Conservation (phyloP, 495 filamentous ascomycete species). For the Monascus purpureus region DNA sequence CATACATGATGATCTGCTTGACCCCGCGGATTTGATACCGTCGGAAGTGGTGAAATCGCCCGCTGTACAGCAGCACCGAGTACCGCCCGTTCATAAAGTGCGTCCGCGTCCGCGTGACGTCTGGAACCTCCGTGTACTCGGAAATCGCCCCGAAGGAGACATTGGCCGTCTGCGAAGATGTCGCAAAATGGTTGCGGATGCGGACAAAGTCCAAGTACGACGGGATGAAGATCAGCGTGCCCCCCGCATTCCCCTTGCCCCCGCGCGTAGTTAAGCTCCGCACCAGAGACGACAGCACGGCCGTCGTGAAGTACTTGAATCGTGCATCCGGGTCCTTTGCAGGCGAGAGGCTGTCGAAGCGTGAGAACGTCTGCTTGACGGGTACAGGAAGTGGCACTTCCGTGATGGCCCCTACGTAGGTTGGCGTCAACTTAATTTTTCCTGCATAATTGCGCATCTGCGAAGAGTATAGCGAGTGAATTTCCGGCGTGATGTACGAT, state of each 20-base stretch:
- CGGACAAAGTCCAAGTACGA: constrained; percentile 90
- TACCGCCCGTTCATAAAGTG: constrained; percentile 78
- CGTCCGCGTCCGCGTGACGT: constrained; percentile 68
- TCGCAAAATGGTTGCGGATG: constrained; percentile 78
- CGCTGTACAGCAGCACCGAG: constrained; percentile 76
- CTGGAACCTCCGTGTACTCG: constrained; percentile 67
- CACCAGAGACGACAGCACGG: constrained; percentile 58
- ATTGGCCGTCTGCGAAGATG: constrained; percentile 47
- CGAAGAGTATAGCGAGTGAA: constrained; percentile 63
- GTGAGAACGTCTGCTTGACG: constrained; percentile 76
- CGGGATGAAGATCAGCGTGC: constrained; percentile 76
- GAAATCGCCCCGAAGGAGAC: constrained; percentile 75
- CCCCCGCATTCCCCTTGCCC: constrained; percentile 22
- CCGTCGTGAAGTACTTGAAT: constrained; percentile 81
- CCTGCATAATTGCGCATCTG: constrained; percentile 70
- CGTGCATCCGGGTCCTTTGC: constrained; percentile 68
- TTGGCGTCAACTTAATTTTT: constrained; percentile 52
- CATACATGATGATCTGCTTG: constrained; percentile 69
- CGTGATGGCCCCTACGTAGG: constrained; percentile 51
- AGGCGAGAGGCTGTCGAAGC: constrained; percentile 59
- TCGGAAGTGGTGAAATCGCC: constrained; percentile 87
- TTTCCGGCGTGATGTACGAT: constrained; percentile 76
- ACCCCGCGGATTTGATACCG: constrained; percentile 71
- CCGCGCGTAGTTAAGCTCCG: constrained; percentile 36
- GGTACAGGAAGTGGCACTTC: constrained; percentile 50